These are phyloP conservation scores for Hemileccinum impolitum DNA, from an alignment of 768 basidiomycete genomes.

Conservation along the genomic window DNA sequence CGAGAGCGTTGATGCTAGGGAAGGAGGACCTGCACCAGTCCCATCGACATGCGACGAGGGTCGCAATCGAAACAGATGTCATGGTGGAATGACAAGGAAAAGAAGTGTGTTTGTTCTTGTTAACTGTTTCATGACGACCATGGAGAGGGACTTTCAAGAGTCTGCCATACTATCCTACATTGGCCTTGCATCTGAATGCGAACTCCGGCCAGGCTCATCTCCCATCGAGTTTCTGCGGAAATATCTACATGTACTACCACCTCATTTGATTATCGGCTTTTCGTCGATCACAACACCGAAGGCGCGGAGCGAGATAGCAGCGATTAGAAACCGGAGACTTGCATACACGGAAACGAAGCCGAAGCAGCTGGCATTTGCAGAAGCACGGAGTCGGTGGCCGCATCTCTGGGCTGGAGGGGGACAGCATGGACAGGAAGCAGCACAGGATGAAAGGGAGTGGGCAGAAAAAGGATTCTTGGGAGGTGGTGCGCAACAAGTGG, in stretches of 20 bases:
- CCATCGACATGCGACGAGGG: slow-evolving; percentile 50
- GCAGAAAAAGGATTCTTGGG: slow-evolving; percentile 62
- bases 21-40: slow-evolving; percentile 49
- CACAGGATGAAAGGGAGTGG: slow-evolving; percentile 69
- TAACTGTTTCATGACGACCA: not conserved
- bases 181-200: slow-evolving; percentile 54
- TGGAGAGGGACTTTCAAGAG: slow-evolving; percentile 2
- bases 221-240: slow-evolving; percentile 62
- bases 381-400: slow-evolving; percentile 62
- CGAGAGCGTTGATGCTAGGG: slow-evolving; percentile 35
- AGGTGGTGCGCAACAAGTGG: slow-evolving; percentile 51
- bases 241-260: slow-evolving; percentile 64
- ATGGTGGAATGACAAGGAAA: not conserved
- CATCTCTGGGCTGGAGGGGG: slow-evolving; percentile 61
- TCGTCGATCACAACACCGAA: slow-evolving; percentile 50
- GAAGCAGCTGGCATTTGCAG: slow-evolving; percentile 48
- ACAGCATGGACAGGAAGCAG: slow-evolving; percentile 48
- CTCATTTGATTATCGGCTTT: slow-evolving; percentile 50
- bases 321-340: slow-evolving; percentile 71
- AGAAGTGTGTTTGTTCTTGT: slow-evolving; percentile 21
- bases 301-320: slow-evolving; percentile 58
- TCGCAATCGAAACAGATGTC: too few species aligned
- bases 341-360: slow-evolving; percentile 57
- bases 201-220: slow-evolving; percentile 53
- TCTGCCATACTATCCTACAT: slow-evolving; percentile 45